These are phyloP conservation scores for Coprinopsis cinerea DNA, from an alignment of 768 basidiomycete species.

Conservation along the genomic window DNA sequence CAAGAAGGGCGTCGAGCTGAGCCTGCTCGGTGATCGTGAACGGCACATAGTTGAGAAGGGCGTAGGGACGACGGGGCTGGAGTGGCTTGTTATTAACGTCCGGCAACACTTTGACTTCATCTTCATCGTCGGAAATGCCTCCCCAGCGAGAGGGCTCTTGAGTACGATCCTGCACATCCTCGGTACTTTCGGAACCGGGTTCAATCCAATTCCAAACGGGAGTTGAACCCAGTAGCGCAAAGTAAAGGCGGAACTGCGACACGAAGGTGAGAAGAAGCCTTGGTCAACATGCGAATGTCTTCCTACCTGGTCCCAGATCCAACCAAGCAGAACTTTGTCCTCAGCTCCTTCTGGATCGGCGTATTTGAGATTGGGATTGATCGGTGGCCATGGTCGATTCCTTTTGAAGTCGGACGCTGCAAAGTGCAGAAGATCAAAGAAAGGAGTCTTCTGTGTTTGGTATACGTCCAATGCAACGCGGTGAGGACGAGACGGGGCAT, in stretches of 20 bases:
- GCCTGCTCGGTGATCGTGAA: background rate
- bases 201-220: background rate
- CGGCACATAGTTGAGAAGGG: background rate
- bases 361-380: background rate
- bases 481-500: background rate
- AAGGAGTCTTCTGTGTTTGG: background rate
- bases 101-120: background rate
- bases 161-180: background rate
- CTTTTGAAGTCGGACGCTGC: background rate
- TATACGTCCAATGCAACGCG: background rate
- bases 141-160: background rate
- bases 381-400: background rate
- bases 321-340: background rate
- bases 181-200: background rate
- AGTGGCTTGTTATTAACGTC: background rate
- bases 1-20: background rate
- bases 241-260: background rate
- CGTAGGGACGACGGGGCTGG: background rate
- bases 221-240: background rate
- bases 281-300: background rate
- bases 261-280: background rate
- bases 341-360: background rate
- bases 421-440: background rate
- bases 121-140: background rate
- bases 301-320: background rate